Percentiles rank a stretch among this genome's conserved stretches.
Evolutionary conservation across 2,329 filamentous ascomycete genomes (phyloP).

Genomic region (Calonectria leucothoes): DNA sequence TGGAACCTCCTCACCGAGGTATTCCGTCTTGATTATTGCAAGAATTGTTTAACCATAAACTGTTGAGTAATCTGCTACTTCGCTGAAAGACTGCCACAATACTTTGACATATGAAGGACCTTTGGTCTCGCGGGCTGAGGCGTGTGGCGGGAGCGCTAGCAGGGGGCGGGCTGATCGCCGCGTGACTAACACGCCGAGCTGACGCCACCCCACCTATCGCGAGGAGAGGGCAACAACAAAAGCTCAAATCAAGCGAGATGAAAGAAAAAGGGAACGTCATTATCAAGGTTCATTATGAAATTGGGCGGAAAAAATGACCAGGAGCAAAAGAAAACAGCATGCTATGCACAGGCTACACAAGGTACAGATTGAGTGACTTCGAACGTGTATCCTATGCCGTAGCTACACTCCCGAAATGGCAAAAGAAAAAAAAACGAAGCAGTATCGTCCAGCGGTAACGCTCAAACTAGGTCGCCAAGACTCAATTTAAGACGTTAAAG

Average conservation of each 20-base stretch:
- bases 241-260: background rate
- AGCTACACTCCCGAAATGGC: background rate
- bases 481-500: background rate
- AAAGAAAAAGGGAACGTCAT: too few species aligned
- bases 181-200: background rate
- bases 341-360: too few species aligned
- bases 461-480: background rate
- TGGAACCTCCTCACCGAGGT: background rate
- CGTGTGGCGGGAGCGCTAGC: background rate
- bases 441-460: background rate
- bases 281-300: too few species aligned
- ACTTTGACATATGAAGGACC: background rate
- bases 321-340: background rate
- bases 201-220: background rate
- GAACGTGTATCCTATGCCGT: background rate
- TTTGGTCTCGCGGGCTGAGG: background rate
- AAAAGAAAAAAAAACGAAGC: constrained; percentile 7
- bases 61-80: constrained; percentile 18
- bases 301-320: too few species aligned
- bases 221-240: background rate
- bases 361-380: background rate
- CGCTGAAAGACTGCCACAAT: background rate
- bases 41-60: background rate
- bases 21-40: background rate
- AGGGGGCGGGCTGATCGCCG: background rate